These are phyloP conservation scores for Paramecium tetraurelia DNA, from an alignment of 73 alveolate genomes.

Conservation along the genomic window DNA sequence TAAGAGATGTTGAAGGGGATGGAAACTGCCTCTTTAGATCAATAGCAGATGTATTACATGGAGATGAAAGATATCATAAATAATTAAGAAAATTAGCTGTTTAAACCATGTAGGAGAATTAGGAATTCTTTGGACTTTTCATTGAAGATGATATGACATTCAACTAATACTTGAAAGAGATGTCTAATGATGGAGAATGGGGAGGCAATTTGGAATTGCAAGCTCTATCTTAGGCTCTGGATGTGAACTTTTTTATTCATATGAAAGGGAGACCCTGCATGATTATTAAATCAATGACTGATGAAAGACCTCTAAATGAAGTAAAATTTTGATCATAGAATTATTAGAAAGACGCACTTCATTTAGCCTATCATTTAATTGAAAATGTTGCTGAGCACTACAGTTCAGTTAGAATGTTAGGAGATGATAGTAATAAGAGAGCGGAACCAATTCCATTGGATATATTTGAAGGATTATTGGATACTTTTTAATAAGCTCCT, in stretches of 20 bases:
- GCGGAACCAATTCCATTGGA: conserved; percentile 45
- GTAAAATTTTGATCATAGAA: background rate
- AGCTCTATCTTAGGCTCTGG: conserved; percentile 79
- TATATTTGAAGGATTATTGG: conserved; percentile 37
- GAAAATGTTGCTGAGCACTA: conserved; percentile 63
- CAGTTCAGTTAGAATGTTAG: conserved; percentile 57
- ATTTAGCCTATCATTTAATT: conserved; percentile 56
- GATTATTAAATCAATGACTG: conserved; percentile 37
- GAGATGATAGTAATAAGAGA: conserved; percentile 40
- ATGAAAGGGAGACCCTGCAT: conserved; percentile 57
- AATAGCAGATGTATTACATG: conserved; percentile 92
- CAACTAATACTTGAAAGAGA: conserved; percentile 80
- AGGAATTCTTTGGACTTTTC: conserved; percentile 88
- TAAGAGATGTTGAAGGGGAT: conserved; percentile 86
- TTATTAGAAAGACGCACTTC: conserved; percentile 37
- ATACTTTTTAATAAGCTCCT: conserved; percentile 20
- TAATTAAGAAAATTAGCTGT: conserved; percentile 84
- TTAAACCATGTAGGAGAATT: conserved; percentile 85
- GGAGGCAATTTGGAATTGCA: conserved; percentile 97
- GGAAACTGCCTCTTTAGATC: conserved; percentile 98
- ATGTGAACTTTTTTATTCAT: conserved; percentile 52
- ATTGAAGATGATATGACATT: conserved; percentile 89
- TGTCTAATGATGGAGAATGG: conserved; percentile 92
- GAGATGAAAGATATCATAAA: conserved; percentile 83
- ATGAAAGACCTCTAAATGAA: background rate